These are phyloP conservation scores for Candida pseudocylindracea DNA, from an alignment of 1,139 yeast species.

Conservation along the genomic window DNA sequence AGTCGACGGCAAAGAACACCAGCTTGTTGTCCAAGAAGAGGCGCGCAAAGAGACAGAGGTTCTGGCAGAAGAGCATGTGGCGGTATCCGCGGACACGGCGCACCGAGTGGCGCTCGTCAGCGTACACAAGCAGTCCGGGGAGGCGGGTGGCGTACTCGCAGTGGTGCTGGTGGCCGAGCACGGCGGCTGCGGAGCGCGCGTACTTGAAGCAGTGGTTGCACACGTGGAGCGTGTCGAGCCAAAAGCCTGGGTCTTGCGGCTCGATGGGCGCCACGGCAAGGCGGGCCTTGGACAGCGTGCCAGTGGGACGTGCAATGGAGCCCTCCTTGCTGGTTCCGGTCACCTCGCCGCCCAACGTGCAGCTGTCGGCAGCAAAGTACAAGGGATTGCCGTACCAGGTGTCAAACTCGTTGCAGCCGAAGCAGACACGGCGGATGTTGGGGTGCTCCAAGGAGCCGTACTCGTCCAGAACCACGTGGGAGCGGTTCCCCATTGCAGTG, in stretches of 20 bases:
- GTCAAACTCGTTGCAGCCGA: conserved; percentile 41
- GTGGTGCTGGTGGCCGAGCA: conserved; percentile 16
- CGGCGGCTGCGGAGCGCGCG: conserved; percentile 18
- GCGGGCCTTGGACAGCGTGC: too few species aligned
- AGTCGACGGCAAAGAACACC: conserved; percentile 56
- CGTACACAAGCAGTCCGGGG: conserved; percentile 33
- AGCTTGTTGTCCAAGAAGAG: conserved; percentile 83
- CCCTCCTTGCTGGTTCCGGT: too few species aligned
- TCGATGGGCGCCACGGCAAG: too few species aligned
- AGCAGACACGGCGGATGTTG: conserved; percentile 40
- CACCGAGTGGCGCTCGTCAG: conserved; percentile 29
- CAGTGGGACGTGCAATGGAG: too few species aligned
- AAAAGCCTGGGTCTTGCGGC: conserved; percentile 5
- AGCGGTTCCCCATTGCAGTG: not conserved
- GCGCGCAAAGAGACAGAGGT: conserved; percentile 66
- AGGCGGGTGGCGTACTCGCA: conserved; percentile 19
- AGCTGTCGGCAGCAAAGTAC: conserved; percentile 22
- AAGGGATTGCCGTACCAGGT: conserved; percentile 84
- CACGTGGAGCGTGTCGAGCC: conserved; percentile 44
- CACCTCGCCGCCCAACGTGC: too few species aligned
- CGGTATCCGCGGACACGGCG: conserved; percentile 43
- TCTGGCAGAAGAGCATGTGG: conserved; percentile 53
- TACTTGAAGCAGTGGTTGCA: conserved; percentile 79
- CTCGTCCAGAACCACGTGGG: conserved; percentile 1
- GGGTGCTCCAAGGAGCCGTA: conserved; percentile 40